Evolutionary conservation across 768 basidiomycete species (phyloP).

Genomic region (Podaxis rugospora): DNA sequence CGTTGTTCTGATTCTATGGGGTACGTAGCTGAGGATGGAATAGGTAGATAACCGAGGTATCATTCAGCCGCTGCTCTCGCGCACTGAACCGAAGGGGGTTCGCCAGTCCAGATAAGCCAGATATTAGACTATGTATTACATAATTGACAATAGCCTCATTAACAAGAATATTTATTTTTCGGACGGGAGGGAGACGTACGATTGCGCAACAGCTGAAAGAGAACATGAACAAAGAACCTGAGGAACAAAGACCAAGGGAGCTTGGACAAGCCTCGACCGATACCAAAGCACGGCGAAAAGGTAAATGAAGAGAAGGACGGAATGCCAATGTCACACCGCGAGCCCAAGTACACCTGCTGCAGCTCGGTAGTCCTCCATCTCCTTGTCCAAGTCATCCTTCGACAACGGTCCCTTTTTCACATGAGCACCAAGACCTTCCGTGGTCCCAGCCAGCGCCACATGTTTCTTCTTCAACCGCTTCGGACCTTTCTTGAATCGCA

Average conservation of each 20-base stretch:
- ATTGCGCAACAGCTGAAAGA: background rate
- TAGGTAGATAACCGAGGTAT: background rate
- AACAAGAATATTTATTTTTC: slow-evolving; percentile 2
- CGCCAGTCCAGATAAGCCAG: too few species aligned
- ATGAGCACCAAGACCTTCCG: background rate
- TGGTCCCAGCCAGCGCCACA: background rate
- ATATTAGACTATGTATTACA: background rate
- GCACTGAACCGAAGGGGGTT: too few species aligned
- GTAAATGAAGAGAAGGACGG: background rate
- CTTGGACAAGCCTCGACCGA: background rate
- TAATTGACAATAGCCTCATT: background rate
- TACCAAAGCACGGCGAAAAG: background rate
- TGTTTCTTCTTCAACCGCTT: slow-evolving; percentile 60
- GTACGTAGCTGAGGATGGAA: background rate
- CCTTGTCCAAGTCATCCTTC: slow-evolving; percentile 61
- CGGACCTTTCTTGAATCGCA: slow-evolving; percentile 67
- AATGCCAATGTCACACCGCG: slow-evolving; percentile 1
- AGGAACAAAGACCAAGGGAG: background rate
- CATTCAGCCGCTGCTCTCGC: background rate
- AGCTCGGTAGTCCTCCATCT: slow-evolving; percentile 79
- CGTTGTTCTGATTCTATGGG: background rate
- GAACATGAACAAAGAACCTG: slow-evolving; percentile 3
- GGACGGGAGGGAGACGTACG: background rate
- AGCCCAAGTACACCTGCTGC: slow-evolving; percentile 19
- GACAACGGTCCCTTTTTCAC: slow-evolving; percentile 25